Percentiles rank a stretch among this genome's conserved stretches.
These are phyloP conservation scores for Lepidium africanum DNA, from an alignment of 345 rosid genomes.

Conservation along the genomic window DNA sequence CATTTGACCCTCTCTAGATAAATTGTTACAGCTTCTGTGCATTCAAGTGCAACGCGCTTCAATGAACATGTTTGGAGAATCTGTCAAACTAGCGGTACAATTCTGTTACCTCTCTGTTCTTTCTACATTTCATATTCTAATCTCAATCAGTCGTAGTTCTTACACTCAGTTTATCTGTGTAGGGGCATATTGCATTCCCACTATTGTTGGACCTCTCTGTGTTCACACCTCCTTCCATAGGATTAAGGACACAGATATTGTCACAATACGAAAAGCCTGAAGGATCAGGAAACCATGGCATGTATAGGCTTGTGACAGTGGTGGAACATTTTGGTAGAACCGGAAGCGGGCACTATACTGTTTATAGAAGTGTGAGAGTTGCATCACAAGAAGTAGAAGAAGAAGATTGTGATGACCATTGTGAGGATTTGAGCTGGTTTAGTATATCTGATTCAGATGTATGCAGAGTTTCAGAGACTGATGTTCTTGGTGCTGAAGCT, in stretches of 20 bases:
- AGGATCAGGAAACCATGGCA: neutral
- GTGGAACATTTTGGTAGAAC: conserved; percentile 80
- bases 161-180: neutral
- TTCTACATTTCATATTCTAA: neutral
- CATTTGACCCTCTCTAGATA: neutral
- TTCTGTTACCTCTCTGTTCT: neutral
- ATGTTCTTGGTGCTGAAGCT: conserved; percentile 77
- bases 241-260: neutral
- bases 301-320: conserved; percentile 59
- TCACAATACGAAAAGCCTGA: conserved; percentile 17
- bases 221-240: conserved; percentile 15
- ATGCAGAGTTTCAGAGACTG: conserved; percentile 44
- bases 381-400: conserved; percentile 9
- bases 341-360: conserved; percentile 80
- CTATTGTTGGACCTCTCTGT: conserved; percentile 16
- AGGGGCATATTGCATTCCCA: conserved; percentile 25
- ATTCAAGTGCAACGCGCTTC: conserved; percentile 76
- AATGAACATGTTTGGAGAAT: conserved; percentile 50
- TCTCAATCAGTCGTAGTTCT: neutral
- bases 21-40: conserved; percentile 63
- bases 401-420: conserved; percentile 5
- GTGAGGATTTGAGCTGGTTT: conserved; percentile 45
- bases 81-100: conserved; percentile 59
- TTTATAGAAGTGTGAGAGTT: conserved; percentile 48
- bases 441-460: conserved; percentile 77